Percentiles rank a stretch among this genome's conserved stretches.
These are phyloP conservation scores for Teratosphaeria pseudoeucalypti DNA, from an alignment of 2,329 filamentous ascomycete genomes.

Conservation along the genomic window DNA sequence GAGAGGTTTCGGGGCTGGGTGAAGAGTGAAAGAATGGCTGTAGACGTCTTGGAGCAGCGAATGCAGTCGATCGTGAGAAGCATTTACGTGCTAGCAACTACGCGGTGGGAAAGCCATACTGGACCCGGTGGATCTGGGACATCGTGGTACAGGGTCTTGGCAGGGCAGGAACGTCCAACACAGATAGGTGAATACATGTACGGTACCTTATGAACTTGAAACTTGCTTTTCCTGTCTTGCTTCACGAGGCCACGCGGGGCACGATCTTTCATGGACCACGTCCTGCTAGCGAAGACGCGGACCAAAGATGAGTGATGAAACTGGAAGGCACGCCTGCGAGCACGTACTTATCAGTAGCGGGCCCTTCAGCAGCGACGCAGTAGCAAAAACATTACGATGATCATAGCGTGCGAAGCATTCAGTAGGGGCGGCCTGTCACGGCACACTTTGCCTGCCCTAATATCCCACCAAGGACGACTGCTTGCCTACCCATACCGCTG, in stretches of 20 bases:
- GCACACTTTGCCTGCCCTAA: no score
- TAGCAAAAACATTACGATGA: no score
- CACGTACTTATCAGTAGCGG: not conserved
- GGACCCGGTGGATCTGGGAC: not conserved
- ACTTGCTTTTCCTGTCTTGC: no score
- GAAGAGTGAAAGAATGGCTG: not conserved
- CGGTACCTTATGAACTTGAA: no score
- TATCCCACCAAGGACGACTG: no score
- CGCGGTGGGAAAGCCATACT: not conserved
- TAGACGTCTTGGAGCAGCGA: not conserved
- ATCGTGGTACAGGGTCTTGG: not conserved
- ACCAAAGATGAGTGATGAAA: not conserved
- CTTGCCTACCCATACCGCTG: no score
- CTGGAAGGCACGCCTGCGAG: not conserved
- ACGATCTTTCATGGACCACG: no score
- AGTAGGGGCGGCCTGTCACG: no score
- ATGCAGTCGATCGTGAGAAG: not conserved
- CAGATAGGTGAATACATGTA: no score
- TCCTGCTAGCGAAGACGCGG: no score
- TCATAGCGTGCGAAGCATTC: no score
- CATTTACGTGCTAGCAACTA: not conserved
- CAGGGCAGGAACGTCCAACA: not conserved
- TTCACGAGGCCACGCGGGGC: no score
- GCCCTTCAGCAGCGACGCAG: not conserved
- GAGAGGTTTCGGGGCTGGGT: not conserved